Conservation (phyloP, 1,284 basidiomycete genomes). For the Takashimella tepidaria region DNA sequence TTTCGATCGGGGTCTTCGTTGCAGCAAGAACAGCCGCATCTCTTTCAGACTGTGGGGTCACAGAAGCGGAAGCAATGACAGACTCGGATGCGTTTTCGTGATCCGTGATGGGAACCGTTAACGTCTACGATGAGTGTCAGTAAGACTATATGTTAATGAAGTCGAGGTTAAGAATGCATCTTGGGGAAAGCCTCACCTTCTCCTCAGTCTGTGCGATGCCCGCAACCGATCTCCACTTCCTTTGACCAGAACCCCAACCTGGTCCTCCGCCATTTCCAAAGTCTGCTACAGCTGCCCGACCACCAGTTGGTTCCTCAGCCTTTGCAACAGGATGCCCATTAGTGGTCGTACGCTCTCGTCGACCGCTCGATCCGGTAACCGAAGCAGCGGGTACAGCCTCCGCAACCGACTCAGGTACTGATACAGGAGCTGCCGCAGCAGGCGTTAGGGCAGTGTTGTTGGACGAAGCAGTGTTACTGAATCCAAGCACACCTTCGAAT, state of each 20-base stretch:
- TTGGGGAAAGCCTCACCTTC: slow-evolving; percentile 11
- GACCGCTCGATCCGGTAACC: neutral
- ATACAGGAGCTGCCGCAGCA: slow-evolving; percentile 6
- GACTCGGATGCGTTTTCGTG: slow-evolving; percentile 22
- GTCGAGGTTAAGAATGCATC: too few species aligned
- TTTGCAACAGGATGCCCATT: slow-evolving; percentile 1
- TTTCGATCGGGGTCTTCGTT: slow-evolving; percentile 2
- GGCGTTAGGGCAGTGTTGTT: neutral
- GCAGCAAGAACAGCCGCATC: slow-evolving; percentile 30
- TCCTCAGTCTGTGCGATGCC: slow-evolving; percentile 16
- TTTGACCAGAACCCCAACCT: slow-evolving; percentile 42
- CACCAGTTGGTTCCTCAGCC: slow-evolving; percentile 2
- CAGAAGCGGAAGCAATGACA: slow-evolving; percentile 34
- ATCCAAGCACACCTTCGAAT: slow-evolving; percentile 47
- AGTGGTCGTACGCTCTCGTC: neutral
- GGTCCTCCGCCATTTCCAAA: slow-evolving; percentile 35
- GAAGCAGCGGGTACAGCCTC: slow-evolving; percentile 4
- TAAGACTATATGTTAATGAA: neutral
- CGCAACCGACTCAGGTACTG: slow-evolving; percentile 3
- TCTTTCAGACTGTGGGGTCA: slow-evolving; percentile 37
- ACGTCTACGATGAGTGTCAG: slow-evolving; percentile 7
- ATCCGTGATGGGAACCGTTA: slow-evolving; percentile 18
- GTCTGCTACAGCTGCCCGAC: slow-evolving; percentile 1
- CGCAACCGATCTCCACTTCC: slow-evolving; percentile 42
- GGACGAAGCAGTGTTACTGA: slow-evolving; percentile 20